Evolutionary conservation across 352 stramenopile species (phyloP).

Genomic region (Albugo candida): DNA sequence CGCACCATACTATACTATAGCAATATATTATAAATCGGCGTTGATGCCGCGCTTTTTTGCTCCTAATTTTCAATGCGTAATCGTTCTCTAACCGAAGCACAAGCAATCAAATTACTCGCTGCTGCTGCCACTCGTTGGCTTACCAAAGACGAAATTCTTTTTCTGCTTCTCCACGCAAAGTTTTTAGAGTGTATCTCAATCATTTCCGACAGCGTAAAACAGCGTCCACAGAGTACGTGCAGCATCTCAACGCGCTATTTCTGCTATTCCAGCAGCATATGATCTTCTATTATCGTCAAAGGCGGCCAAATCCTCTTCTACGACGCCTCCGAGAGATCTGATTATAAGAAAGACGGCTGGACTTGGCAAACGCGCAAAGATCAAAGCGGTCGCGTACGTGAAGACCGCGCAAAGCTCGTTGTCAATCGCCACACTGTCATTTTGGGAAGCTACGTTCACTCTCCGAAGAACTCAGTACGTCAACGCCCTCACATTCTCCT

Average conservation of each 20-base stretch:
- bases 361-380: slow-evolving; percentile 76
- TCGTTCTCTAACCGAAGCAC: background rate
- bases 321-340: slow-evolving; percentile 27
- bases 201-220: slow-evolving; percentile 19
- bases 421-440: slow-evolving; percentile 70
- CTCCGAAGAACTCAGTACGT: slow-evolving; percentile 37
- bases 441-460: slow-evolving; percentile 70
- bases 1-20: no score
- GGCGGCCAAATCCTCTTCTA: slow-evolving; percentile 56
- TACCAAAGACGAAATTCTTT: slow-evolving; percentile 65
- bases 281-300: slow-evolving; percentile 5
- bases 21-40: no score
- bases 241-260: no score
- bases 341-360: slow-evolving; percentile 79
- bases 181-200: slow-evolving; percentile 15
- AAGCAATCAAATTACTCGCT: background rate
- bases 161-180: slow-evolving; percentile 40
- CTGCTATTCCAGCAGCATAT: no score
- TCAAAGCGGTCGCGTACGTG: slow-evolving; percentile 45
- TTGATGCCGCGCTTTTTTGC: no score
- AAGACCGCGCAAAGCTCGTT: slow-evolving; percentile 70
- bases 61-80: no score
- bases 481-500: background rate
- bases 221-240: slow-evolving; percentile 34
- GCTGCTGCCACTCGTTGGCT: slow-evolving; percentile 49